Percentiles rank a stretch among this genome's conserved stretches.
Conservation (phyloP, 2,329 filamentous ascomycete genomes). For the Hypocrella siamensis region DNA sequence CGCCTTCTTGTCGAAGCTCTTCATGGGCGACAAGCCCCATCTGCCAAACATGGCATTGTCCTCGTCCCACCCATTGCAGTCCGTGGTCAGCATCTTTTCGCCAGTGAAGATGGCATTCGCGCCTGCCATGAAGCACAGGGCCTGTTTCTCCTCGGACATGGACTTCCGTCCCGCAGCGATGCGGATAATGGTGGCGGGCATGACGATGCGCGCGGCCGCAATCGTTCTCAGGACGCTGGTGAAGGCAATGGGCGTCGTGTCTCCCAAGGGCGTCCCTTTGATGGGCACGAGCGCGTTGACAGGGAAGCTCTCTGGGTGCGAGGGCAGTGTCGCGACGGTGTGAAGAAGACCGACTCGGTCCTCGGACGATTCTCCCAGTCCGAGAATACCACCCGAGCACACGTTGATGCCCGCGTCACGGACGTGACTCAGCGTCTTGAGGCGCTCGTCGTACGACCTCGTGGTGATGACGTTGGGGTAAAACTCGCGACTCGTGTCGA, state of each 20-base stretch:
- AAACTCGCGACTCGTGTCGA: constrained; percentile 80
- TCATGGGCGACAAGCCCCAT: constrained; percentile 74
- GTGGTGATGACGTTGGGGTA: constrained; percentile 81
- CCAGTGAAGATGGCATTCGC: constrained; percentile 93
- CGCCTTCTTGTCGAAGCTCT: constrained; percentile 25
- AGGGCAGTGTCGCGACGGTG: constrained; percentile 65
- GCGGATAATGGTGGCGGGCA: constrained; percentile 75
- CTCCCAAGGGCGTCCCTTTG: constrained; percentile 72
- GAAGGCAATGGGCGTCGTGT: constrained; percentile 57
- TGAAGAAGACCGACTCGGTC: constrained; percentile 75
- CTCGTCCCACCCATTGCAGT: constrained; percentile 83
- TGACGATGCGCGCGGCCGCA: constrained; percentile 66
- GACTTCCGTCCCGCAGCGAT: constrained; percentile 73
- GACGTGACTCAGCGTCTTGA: constrained; percentile 65
- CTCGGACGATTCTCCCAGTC: constrained; percentile 61
- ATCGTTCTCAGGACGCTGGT: constrained; percentile 69
- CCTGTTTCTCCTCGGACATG: constrained; percentile 78
- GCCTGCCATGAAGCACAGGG: constrained; percentile 76
- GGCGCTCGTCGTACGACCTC: constrained; percentile 70
- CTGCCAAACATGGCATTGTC: constrained; percentile 69
- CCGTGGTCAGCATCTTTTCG: constrained; percentile 90
- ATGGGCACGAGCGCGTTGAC: constrained; percentile 87
- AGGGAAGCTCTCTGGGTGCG: constrained; percentile 79
- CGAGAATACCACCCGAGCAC: constrained; percentile 79
- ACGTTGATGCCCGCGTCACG: constrained; percentile 79